Base-by-base conservation (phyloP, 2,329 filamentous ascomycete species). In the Myotisia sp. region DNA sequence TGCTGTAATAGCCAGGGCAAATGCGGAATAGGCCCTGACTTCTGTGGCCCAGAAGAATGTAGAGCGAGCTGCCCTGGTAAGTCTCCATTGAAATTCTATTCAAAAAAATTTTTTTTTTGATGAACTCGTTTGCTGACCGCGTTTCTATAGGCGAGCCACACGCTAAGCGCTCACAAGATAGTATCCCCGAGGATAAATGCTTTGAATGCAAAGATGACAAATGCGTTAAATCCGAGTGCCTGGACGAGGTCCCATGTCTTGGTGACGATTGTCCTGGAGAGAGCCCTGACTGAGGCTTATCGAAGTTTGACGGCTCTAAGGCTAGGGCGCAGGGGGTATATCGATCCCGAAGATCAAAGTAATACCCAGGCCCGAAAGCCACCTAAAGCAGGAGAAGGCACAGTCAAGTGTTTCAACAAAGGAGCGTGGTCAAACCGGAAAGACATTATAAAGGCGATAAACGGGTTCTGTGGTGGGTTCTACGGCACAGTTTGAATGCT, bases 1-100 rank as follows among this genome's bases (percentile, higher is more conserved):
- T 33, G 30, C 21, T 33, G 30, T 33, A 33, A 20, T 9, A 23
- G 17, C 10, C 24, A 8, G 17, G 30, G 30, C 30, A 33, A 20
- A 18, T 33, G 30, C 7, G 30, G 30, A 14, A 22, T 33, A 17
- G 30, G 30, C 9, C 30, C 30, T 6, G 30, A 33, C 7, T 33
- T 33, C 17, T 33, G 30, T 14, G 30, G 30, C 9, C 19, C 19
- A 6, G 24, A 33, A 10, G 14, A 12, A 24, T 33, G 30, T 9
- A 5, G 12, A 14, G 19, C 28, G 5, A 19, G 28, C 9, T 30
- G 28, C 28, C 6, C 17, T 18, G 16, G 16, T 19, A 5, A n/a
- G 12, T 18, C 10, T 18, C 9, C 28, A 19, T 5, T 16, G 13
- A n/a, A 19, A 30, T 14, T 30, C 17, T 19, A 6, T 6, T 6